phyloP scores from a whole-genome alignment of 495 filamentous ascomycete species.

The Lasiosphaeria miniovina region DNA sequence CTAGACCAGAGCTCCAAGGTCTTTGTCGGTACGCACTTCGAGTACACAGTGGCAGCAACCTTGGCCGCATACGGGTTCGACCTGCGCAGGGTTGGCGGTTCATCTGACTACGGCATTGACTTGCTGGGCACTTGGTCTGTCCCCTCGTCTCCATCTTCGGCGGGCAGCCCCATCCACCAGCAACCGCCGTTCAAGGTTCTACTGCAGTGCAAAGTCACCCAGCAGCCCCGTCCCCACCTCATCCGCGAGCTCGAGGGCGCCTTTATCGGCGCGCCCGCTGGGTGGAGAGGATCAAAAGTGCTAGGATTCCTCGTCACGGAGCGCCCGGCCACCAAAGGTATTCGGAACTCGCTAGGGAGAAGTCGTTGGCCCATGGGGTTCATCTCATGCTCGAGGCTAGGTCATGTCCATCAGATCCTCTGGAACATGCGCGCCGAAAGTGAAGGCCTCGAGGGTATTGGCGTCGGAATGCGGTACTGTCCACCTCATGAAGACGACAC shows the following conservation, averaged over 20 bases:
- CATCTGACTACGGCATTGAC: slow-evolving; percentile 78
- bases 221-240: slow-evolving; percentile 58
- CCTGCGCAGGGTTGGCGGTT: slow-evolving; percentile 70
- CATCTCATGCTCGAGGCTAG: slow-evolving; percentile 48
- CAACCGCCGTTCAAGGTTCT: slow-evolving; percentile 58
- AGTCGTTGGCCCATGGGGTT: slow-evolving; percentile 65
- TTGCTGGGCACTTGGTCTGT: slow-evolving; percentile 77
- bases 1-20: slow-evolving; percentile 50
- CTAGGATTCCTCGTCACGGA: slow-evolving; percentile 61
- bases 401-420: slow-evolving; percentile 58
- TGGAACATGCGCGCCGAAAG: slow-evolving; percentile 66
- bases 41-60: slow-evolving; percentile 67
- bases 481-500: slow-evolving; percentile 11
- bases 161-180: slow-evolving; percentile 1
- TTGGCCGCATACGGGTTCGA: slow-evolving; percentile 62
- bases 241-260: slow-evolving; percentile 86
- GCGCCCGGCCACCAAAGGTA: slow-evolving; percentile 48
- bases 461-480: slow-evolving; percentile 55
- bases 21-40: slow-evolving; percentile 64
- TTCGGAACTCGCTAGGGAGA: slow-evolving; percentile 63
- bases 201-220: slow-evolving; percentile 76
- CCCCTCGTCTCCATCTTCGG: slow-evolving; percentile 33
- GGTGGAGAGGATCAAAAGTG: slow-evolving; percentile 58
- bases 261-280: slow-evolving; percentile 64
- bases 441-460: slow-evolving; percentile 61